Conservation (phyloP, 2,329 filamentous ascomycete genomes). For the Aspergillus fumigatiaffinis region DNA sequence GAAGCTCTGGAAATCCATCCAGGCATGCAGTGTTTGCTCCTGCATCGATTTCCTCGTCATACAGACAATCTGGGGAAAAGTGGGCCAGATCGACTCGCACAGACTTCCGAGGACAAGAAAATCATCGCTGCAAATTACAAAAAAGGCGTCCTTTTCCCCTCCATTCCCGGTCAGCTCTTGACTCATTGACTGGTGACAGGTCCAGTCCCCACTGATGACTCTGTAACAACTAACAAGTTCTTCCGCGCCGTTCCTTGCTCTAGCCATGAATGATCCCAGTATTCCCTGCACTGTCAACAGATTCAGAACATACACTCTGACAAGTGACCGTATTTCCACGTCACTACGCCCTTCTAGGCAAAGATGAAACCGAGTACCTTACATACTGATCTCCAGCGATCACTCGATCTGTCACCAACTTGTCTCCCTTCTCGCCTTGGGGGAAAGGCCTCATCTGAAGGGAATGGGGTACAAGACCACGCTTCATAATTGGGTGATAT, state of each 20-base stretch:
- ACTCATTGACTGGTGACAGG: not conserved
- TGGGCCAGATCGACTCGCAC: conserved; percentile 21
- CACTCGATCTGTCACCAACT: not conserved
- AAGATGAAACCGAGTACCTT: too few species aligned
- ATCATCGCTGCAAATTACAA: not conserved
- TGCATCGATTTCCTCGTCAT: not conserved
- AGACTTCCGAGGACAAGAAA: conserved; percentile 3
- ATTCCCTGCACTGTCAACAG: not conserved
- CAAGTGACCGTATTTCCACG: not conserved
- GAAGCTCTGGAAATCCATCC: not conserved
- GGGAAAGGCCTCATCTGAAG: too few species aligned
- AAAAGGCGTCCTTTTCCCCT: too few species aligned
- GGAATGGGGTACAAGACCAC: not conserved
- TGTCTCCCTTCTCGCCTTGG: not conserved
- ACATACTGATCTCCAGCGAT: not conserved
- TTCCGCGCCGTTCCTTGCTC: not conserved
- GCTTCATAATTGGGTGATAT: conserved; percentile 7
- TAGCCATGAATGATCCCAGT: not conserved
- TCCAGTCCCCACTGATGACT: not conserved
- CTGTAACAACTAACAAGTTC: not conserved
- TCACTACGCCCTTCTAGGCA: too few species aligned
- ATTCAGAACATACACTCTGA: not conserved
- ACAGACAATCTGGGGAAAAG: conserved; percentile 21
- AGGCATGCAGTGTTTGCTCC: not conserved
- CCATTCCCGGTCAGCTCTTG: not conserved